Evolutionary conservation across 2,329 filamentous ascomycete species (phyloP).

Genomic region (Didymella pinodella): DNA sequence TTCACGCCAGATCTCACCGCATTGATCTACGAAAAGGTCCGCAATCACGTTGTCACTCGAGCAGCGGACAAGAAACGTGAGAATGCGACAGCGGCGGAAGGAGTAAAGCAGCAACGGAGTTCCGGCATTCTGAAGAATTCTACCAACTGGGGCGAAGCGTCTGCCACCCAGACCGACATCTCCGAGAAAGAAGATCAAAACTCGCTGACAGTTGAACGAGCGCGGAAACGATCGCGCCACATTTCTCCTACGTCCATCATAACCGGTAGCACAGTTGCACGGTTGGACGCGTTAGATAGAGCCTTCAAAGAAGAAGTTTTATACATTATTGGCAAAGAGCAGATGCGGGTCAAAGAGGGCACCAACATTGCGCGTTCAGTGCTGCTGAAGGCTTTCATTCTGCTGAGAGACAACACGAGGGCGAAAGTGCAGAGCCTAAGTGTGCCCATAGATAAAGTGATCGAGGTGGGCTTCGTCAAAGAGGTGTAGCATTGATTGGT

Average conservation of each 20-base stretch:
- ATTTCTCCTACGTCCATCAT: conserved; percentile 21
- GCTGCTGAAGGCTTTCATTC: conserved; percentile 66
- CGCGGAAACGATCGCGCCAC: conserved; percentile 9
- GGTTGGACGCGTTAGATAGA: conserved; percentile 50
- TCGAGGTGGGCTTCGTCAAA: conserved; percentile 75
- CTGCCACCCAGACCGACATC: conserved; percentile 7
- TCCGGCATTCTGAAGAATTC: conserved; percentile 12
- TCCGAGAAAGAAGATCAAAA: conserved; percentile 19
- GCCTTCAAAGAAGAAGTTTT: conserved; percentile 59
- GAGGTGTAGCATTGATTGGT: conserved; percentile 58
- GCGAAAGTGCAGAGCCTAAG: conserved; percentile 72
- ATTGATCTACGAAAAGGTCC: conserved; percentile 66
- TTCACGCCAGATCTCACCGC: conserved; percentile 68
- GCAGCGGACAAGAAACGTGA: conserved; percentile 34
- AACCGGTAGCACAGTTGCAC: conserved; percentile 31
- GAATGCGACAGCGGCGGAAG: conserved; percentile 7
- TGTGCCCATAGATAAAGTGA: conserved; percentile 66
- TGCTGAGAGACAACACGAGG: conserved; percentile 70
- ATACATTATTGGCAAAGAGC: conserved; percentile 64
- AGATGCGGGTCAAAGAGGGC: conserved; percentile 51
- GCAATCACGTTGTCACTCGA: conserved; percentile 47
- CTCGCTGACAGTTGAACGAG: conserved; percentile 5
- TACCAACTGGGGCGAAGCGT: conserved; percentile 1
- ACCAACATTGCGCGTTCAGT: conserved; percentile 56
- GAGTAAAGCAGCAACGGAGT: conserved; percentile 4